Evolutionary conservation across 768 basidiomycete species (phyloP).

Genomic region (Tricholoma hemisulphureum): DNA sequence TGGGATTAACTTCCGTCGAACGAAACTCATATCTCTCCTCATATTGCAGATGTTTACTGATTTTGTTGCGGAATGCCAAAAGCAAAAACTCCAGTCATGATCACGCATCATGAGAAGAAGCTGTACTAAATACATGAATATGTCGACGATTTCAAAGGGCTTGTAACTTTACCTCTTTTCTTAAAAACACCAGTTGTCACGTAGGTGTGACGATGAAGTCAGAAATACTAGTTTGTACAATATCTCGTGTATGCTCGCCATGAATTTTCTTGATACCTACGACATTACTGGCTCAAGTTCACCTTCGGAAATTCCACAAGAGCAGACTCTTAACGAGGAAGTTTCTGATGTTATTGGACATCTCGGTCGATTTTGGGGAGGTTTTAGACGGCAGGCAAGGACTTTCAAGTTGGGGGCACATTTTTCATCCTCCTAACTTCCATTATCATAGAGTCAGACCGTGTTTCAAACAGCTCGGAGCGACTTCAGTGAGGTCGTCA

Average conservation of each 20-base stretch:
- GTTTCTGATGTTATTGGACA: constrained; percentile 88
- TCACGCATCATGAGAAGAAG: neutral
- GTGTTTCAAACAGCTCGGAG: constrained; percentile 68
- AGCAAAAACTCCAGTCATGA: constrained; percentile 42
- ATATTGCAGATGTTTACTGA: constrained; percentile 94
- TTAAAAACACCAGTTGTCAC: neutral
- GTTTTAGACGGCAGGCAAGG: constrained; percentile 83
- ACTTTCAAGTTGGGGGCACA: neutral
- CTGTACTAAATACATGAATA: neutral
- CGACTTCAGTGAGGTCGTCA: constrained; percentile 69
- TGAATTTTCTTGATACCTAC: constrained; percentile 77
- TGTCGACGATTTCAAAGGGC: no score
- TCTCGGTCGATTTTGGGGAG: constrained; percentile 85
- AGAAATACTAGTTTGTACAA: constrained; percentile 9
- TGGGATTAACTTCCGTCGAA: constrained; percentile 7
- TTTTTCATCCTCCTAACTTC: constrained; percentile 8
- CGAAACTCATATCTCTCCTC: neutral
- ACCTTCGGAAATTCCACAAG: constrained; percentile 41
- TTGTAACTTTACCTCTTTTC: neutral
- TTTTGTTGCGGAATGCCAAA: constrained; percentile 79
- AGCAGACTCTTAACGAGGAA: constrained; percentile 77
- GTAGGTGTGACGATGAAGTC: neutral
- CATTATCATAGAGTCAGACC: constrained; percentile 55
- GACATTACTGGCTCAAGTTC: constrained; percentile 53
- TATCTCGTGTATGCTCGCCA: constrained; percentile 27